phyloP scores from a whole-genome alignment of 2,329 filamentous ascomycete genomes.

The Phaeosphaeriaceae sp. region DNA sequence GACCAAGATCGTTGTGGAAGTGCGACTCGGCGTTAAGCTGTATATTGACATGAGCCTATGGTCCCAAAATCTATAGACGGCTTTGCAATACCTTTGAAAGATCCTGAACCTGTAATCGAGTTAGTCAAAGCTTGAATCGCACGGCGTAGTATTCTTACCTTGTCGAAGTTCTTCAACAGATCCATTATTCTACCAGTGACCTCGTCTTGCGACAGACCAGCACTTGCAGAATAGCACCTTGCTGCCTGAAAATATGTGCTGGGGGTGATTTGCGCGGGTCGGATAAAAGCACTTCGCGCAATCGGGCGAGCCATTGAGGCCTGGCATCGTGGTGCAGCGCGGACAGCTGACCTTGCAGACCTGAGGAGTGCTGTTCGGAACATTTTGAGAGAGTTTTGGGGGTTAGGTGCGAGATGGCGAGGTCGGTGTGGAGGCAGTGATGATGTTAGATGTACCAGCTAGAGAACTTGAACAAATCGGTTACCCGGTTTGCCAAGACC shows the following conservation, averaged over 20 bases:
- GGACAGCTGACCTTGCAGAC: slow-evolving; percentile 65
- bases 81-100: slow-evolving; percentile 59
- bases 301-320: slow-evolving; percentile 64
- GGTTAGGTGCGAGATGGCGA: slow-evolving; percentile 28
- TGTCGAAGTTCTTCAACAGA: slow-evolving; percentile 95
- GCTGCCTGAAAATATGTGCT: slow-evolving; percentile 70
- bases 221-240: slow-evolving; percentile 85
- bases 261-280: slow-evolving; percentile 66
- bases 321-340: slow-evolving; percentile 51
- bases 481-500: too few relatives aligned
- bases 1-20: slow-evolving; percentile 95
- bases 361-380: slow-evolving; percentile 87
- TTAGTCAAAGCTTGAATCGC: slow-evolving; percentile 34
- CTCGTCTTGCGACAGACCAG: slow-evolving; percentile 79
- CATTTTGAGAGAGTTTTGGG: slow-evolving; percentile 64
- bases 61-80: neutral
- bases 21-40: slow-evolving; percentile 85
- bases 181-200: slow-evolving; percentile 92
- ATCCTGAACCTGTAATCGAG: slow-evolving; percentile 63
- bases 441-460: slow-evolving; percentile 30
- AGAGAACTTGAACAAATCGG: slow-evolving; percentile 12
- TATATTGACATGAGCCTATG: slow-evolving; percentile 27
- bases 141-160: slow-evolving; percentile 64
- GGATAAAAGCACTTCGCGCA: slow-evolving; percentile 66
- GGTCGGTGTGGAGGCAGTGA: slow-evolving; percentile 33